Base-by-base conservation (phyloP, 306 rosid species). In the Elaeagnus macrophylla region DNA sequence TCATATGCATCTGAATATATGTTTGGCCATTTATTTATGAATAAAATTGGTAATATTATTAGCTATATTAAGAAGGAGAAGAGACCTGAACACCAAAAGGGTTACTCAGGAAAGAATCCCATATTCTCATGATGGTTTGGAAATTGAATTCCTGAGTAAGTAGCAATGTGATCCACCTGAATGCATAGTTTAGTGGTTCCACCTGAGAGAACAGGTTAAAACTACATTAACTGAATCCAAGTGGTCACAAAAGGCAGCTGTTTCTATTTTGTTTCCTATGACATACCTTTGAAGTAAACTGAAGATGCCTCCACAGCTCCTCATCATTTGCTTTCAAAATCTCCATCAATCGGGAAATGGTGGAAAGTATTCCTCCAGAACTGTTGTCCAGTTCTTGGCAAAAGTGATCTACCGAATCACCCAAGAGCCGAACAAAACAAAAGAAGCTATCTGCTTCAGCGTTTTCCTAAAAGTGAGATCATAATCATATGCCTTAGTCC, bases 371-470 rank as follows among this genome's bases (percentile, higher is more conserved):
- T 2, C 96, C 90, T 1, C 74, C 77, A 12, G 90, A 56, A 59
- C 96, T 88, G 69, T 75, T 73, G 62, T 88, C 94, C 73, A 88
- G 50, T 59, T 87, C 87, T 67, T 84, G 79, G 61, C 96, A 88
- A 73, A 88, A 88, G 72, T 84, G 89, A 62, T 88, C 94, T 55
- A 83, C 89, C 0, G 89, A 81, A 68, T 79, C 94, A 20, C 90
- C 77, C 57, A 88, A 70, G 48, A 84, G 69, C 67, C 83, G 75
- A 61, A 88, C 87, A 71, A 88, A 88, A 71, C 94, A 88, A 37
- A 73, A 77, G 58, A 88, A 88, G 42, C 89, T 77, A 81, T 88
- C 94, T 60, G 94, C 89, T 75, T 88, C 96, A 61, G 82, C 94
- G 71, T 83, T 78, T 37, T 12, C 83, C 94, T 84, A 57, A 54